Evolutionary conservation across 371 early-diverging fungal species (phyloP), one percentile per base, ranked within the genome.

Genomic region (Quaeritorhiza haematococci): DNA sequence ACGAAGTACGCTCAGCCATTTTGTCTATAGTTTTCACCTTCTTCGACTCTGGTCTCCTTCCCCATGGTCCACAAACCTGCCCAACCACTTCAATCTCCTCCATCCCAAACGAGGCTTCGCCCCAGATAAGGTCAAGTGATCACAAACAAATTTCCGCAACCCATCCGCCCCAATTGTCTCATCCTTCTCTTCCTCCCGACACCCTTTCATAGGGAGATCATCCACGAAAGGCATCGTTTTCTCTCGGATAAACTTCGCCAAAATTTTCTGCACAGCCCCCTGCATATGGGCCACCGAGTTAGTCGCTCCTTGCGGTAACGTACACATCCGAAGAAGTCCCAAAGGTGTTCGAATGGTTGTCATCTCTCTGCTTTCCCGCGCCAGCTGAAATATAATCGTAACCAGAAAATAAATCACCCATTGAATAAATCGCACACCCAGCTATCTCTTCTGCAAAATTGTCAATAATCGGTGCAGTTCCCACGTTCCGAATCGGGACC

Each of bases 371-470:
- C 49, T 49, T 1, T 21, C 29, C 42, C 17, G 33, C 28, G 56
- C 69, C 19, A 69, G 44, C 6, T 42, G 43, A 24, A 28, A 69
- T 57, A 33, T 67, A 61, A 45, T 69, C 69, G 42, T 63, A 69
- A 23, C 34, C 63, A 8, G 60, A 63, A 27, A 48, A 46, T 24
- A 70, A 49, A 33, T 69, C 69, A 30, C 62, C 41, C 23, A 57
- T 28, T 1, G 59, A 46, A 29, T 61, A 59, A 42, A 69, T 49
- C 8, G 30, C 49, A 21, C 52, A 29, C 6, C 69, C 68, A n/a
- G 42, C 43, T 24, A 53, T 53, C 48, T 47, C 38, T 28, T 69
- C 64, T 1, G 59, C 38, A 35, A 64, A 53, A 13, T 61, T 58
- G 17, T 63, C 68, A 15, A 50, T 33, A 21, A 28, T 8, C 2